A percentile compares a stretch with the other conserved stretches of the same genome.
phyloP scores from a whole-genome alignment of 169 alveolate genomes.

The Plasmodium gonderi region DNA sequence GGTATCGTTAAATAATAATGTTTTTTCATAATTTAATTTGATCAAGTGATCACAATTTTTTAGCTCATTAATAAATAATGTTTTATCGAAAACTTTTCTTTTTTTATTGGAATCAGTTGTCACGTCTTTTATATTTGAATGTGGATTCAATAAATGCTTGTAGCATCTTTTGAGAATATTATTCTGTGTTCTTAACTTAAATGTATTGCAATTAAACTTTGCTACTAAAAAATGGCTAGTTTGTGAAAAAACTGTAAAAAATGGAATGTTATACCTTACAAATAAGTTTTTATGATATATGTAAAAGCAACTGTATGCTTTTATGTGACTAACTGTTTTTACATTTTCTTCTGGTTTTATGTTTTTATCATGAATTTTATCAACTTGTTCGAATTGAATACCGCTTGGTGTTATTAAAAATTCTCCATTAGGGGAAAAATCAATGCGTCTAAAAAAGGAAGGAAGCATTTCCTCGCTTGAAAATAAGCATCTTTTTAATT shows the following conservation, averaged over 20 bases:
- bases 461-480: constrained; percentile 88
- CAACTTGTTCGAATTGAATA: constrained; percentile 78
- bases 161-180: constrained; percentile 65
- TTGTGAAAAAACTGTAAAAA: constrained; percentile 70
- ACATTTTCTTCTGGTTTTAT: constrained; percentile 41
- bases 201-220: constrained; percentile 61
- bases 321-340: constrained; percentile 35
- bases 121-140: background rate
- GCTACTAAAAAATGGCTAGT: constrained; percentile 75
- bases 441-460: constrained; percentile 90
- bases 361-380: constrained; percentile 43
- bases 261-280: constrained; percentile 65
- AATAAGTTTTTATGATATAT: constrained; percentile 71
- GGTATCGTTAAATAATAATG: constrained; percentile 52
- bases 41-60: constrained; percentile 29
- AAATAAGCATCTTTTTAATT: constrained; percentile 80
- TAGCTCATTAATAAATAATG: constrained; percentile 15
- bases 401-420: constrained; percentile 91
- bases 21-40: constrained; percentile 67
- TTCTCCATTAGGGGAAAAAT: constrained; percentile 93
- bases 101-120: constrained; percentile 12
- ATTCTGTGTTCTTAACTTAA: constrained; percentile 48
- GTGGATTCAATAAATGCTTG: constrained; percentile 15
- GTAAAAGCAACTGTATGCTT: constrained; percentile 72
- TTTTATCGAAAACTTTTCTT: constrained; percentile 54